Conservation (phyloP, 2,329 filamentous ascomycete species). For the Ophiocordyceps sinensis region DNA sequence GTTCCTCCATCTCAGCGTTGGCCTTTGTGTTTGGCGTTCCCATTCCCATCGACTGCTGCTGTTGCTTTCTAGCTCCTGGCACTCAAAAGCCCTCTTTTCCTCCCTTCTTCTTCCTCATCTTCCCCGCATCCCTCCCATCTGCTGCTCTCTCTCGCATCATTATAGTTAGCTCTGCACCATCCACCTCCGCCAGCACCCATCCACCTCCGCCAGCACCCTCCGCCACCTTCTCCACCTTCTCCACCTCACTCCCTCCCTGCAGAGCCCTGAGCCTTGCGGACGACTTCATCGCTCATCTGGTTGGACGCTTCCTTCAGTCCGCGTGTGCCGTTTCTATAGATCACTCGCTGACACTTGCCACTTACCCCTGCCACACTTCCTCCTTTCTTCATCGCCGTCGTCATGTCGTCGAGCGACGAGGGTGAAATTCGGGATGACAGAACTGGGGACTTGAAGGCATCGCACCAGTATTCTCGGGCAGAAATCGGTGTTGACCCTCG, state of each 20-base stretch:
- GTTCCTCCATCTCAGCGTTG: too few relatives aligned
- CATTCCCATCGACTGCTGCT: too few relatives aligned
- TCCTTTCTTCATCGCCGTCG: slow-evolving; percentile 6
- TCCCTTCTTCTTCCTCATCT: not conserved
- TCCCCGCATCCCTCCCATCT: not conserved
- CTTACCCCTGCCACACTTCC: slow-evolving; percentile 3
- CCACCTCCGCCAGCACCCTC: too few relatives aligned
- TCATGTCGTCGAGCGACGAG: slow-evolving; percentile 52
- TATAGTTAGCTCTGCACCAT: too few relatives aligned
- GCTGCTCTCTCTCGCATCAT: too few relatives aligned
- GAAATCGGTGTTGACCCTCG: slow-evolving; percentile 82
- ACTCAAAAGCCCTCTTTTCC: not conserved
- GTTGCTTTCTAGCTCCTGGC: too few relatives aligned
- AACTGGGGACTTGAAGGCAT: slow-evolving; percentile 61
- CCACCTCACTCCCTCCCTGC: slow-evolving; percentile 3
- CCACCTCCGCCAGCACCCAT: too few relatives aligned
- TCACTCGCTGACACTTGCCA: slow-evolving; percentile 20
- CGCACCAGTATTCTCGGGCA: slow-evolving; percentile 60
- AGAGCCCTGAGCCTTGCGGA: slow-evolving; percentile 15
- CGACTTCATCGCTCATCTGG: slow-evolving; percentile 26
- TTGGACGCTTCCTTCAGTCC: slow-evolving; percentile 25
- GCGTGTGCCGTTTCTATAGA: slow-evolving; percentile 11
- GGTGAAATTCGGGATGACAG: slow-evolving; percentile 72
- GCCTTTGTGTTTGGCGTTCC: too few relatives aligned
- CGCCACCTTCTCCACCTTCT: too few relatives aligned